Base-by-base conservation (phyloP, 2,329 filamentous ascomycete genomes). In the Neonectria neomacrospora region DNA sequence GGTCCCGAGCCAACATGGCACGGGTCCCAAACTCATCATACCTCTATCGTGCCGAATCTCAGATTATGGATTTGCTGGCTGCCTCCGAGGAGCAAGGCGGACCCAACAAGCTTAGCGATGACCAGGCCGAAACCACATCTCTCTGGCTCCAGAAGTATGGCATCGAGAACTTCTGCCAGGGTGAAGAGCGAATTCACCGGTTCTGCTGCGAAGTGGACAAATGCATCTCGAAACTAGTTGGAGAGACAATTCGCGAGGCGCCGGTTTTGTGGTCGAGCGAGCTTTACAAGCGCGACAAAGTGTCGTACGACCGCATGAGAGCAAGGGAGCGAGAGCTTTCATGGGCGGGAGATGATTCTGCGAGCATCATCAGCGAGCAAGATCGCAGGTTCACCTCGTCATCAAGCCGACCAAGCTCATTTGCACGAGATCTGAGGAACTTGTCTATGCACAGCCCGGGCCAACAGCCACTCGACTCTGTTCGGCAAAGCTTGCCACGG, bases 241-340 rank as follows among this genome's bases (percentile, higher is more conserved):
- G 93, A 28, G 92, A 96, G 63, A 93, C 89, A 48, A 89, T 97
- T 65, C 84, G 91, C 64, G 92, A 97, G 39, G 92, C 92, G 0
- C 94, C 95, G 0, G 92, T 97, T 0, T 81, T 98, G 2, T 97
- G 94, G 94, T 94, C 94, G 0, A 97, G 94, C 73, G 91, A 96
- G 61, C 83, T 99, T 1, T 98, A 93, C 75, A 87, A 90, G 62
- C 87, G 91, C 22, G 94, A 97, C 71, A 90, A 91, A 65, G 83
- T 86, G 44, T 80, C 85, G 56, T 86, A 89, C 58, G 87, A 88
- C 54, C 79, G 80, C 2, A 76, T 77, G 53, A 75, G 75, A 11
- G 70, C 76, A 0, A 79, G 81, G 26, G 85, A 86, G 39, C 78
- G 80, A 37, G 81, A 86, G 30, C 80, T 80, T 32, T 76, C 78